Evolutionary conservation across 148 eudicot genomes (phyloP), one percentile per base, ranked within the genome.

Genomic region (Rhododendron henanense): DNA sequence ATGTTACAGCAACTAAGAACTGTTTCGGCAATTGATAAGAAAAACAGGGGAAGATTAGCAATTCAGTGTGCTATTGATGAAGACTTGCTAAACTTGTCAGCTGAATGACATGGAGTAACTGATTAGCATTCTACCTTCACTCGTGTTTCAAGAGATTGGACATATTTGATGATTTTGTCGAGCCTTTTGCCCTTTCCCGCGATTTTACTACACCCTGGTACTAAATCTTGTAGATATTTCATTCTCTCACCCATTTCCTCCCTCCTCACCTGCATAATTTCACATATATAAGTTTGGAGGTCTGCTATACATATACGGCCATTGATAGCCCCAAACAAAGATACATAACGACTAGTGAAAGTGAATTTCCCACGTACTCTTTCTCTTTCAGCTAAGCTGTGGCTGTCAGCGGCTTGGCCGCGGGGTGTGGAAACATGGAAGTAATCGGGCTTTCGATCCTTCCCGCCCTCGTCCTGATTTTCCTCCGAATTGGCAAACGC

Each of bases 351-450:
- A 15, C 5, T 4, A 23, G 67, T 23, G 67, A 23, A 61, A 61
- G 18, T 0, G 6, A 81, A 45, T 80, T 81, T 35, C 84, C 14
- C 59, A 86, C 95, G 84, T 87, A 95, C 41, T 39, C 41, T 39
- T 5, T 39, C 98, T 88, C 99, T 93, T 92, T 96, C 99, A 44
- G 99, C 97, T 88, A 96, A 89, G 92, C 99, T 96, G 84, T 96
- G 99, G 94, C 97, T 96, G 86, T 96, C 99, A 59, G 99, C 95
- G 81, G 98, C 99, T 85, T 96, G 98, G 77, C 99, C 99, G 57
- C 98, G 97, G 39, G 97, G 95, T 61, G 99, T 98, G 51, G 98
- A 90, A 53, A 95, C 99, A 81, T 96, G 99, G 83, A 96, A 94
- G 88, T 93, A 96, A 87, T 96, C 99, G 7, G 88, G 90, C 84